Conservation (phyloP, 2,329 filamentous ascomycete species). For the Paraconiothyrium sp. region DNA sequence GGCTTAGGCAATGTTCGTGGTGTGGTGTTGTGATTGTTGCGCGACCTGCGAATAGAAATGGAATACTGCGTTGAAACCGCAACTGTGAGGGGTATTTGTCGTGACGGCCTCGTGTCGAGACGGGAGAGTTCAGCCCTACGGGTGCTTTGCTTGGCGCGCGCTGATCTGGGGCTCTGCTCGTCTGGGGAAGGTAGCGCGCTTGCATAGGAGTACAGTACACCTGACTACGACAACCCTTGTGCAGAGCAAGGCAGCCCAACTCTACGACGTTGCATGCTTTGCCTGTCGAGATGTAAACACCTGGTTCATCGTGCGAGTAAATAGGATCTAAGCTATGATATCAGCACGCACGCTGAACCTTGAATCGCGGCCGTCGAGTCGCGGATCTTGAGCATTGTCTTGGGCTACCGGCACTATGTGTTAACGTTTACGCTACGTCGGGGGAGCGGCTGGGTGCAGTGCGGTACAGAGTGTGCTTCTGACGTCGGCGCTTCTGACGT, state of each 20-base stretch:
- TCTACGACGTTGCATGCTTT: not conserved
- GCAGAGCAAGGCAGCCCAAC: not conserved
- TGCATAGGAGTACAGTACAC: not conserved
- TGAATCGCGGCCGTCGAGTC: slow-evolving; percentile 6
- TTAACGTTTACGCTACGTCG: slow-evolving; percentile 5
- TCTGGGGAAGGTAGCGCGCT: slow-evolving; percentile 11
- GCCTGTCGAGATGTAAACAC: not conserved
- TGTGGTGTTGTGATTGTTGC: not conserved
- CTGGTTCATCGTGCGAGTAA: not conserved
- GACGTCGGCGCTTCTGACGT: not conserved
- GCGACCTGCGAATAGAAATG: too few relatives aligned
- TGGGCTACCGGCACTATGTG: not conserved
- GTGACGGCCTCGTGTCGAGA: slow-evolving; percentile 7
- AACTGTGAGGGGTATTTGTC: not conserved
- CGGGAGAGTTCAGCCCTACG: slow-evolving; percentile 5
- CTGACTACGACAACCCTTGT: slow-evolving; percentile 5
- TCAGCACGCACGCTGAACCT: not conserved
- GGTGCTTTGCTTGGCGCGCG: slow-evolving; percentile 5
- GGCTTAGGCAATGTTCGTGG: not conserved
- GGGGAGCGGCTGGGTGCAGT: slow-evolving; percentile 5
- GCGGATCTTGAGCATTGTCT: slow-evolving; percentile 4
- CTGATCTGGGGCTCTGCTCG: slow-evolving; percentile 11
- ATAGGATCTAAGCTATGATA: not conserved
- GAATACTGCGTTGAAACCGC: not conserved
- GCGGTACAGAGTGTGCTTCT: not conserved